Evolutionary conservation across 2,329 filamentous ascomycete species (phyloP), one percentile per base, ranked within the genome.

Genomic region (Penicillium sp.): DNA sequence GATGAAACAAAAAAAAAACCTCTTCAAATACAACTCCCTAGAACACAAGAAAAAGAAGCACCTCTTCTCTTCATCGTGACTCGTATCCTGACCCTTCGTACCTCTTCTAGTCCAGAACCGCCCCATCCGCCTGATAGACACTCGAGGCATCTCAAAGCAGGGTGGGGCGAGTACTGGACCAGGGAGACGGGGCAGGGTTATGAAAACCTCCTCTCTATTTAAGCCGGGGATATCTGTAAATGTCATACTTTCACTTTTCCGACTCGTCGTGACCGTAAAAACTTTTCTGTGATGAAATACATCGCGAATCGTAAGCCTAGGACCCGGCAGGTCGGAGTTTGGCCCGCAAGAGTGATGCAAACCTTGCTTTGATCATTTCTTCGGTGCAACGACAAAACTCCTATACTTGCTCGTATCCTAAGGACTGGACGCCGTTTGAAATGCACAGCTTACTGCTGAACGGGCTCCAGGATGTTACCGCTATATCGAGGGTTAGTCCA

Each of bases 401-500:
- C 51, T 48, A 35, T 43, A 49, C 51, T 22, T 55, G 43, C 40
- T 56, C 40, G 25, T 48, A 46, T 55, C 41, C 57, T 54, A 49
- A 52, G 52, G 49, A 53, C 58, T 56, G 55, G 54, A 62, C 51
- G 56, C 63, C 57, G 44, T 56, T 55, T 37, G 54, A 57, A 49
- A 42, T 35, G 42, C 35, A 43, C 46, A 57, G 42, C 54, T 71
- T 75, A 77, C 65, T 75, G 70, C 55, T 71, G 52, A 52, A 74
- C 69, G 23, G 77, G 77, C 65, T 79, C 77, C 51, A 79, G 70
- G 25, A 77, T 79, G 65, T 78, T 78, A 65, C 77, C 77, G 55
- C 77, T 78, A 44, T 23, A 25, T 11, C 4, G 1, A 8, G 2
- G 6, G 40, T 51, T 37, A 51, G 41, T 29, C 37, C 26, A 18